A percentile compares a stretch with the other conserved stretches of the same genome.
phyloP scores from a whole-genome alignment of 768 basidiomycete genomes.

The Lentinula boryana region DNA sequence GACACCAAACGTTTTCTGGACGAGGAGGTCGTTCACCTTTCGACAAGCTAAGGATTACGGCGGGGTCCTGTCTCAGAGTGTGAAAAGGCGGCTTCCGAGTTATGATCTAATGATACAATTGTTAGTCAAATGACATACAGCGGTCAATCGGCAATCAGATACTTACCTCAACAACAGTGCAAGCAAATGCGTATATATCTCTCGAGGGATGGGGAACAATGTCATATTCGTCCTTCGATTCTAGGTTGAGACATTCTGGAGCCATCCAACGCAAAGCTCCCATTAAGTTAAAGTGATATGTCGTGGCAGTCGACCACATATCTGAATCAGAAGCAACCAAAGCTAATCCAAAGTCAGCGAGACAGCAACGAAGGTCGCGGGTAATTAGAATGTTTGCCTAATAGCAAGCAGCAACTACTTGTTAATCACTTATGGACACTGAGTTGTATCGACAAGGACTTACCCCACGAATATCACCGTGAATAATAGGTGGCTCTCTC shows the following conservation, averaged over 20 bases:
- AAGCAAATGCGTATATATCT: slow-evolving; percentile 21
- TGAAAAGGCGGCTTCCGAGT: not conserved
- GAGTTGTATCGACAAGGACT: too few relatives aligned
- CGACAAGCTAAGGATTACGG: too few relatives aligned
- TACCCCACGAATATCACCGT: slow-evolving; percentile 19
- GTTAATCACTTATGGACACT: too few relatives aligned
- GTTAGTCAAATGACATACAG: not conserved
- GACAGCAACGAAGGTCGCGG: slow-evolving; percentile 9
- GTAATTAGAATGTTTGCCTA: slow-evolving; percentile 20
- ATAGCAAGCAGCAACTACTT: not conserved
- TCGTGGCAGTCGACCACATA: not conserved
- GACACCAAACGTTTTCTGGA: too few relatives aligned
- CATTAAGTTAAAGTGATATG: not conserved
- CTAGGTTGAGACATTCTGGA: slow-evolving; percentile 16
- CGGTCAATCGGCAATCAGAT: not conserved
- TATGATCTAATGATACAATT: not conserved
- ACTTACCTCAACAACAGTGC: slow-evolving; percentile 20
- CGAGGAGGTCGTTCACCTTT: too few relatives aligned
- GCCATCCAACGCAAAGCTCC: slow-evolving; percentile 17
- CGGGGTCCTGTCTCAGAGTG: too few relatives aligned
- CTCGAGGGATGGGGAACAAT: slow-evolving; percentile 1
- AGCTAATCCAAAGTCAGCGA: slow-evolving; percentile 17
- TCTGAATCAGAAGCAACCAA: slow-evolving; percentile 6
- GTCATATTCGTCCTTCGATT: not conserved
- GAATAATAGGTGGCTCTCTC: slow-evolving; percentile 18